A percentile compares a stretch with the other conserved stretches of the same genome.
Evolutionary conservation across 768 basidiomycete genomes (phyloP).

Genomic region (Clitopilus passeckerianus): DNA sequence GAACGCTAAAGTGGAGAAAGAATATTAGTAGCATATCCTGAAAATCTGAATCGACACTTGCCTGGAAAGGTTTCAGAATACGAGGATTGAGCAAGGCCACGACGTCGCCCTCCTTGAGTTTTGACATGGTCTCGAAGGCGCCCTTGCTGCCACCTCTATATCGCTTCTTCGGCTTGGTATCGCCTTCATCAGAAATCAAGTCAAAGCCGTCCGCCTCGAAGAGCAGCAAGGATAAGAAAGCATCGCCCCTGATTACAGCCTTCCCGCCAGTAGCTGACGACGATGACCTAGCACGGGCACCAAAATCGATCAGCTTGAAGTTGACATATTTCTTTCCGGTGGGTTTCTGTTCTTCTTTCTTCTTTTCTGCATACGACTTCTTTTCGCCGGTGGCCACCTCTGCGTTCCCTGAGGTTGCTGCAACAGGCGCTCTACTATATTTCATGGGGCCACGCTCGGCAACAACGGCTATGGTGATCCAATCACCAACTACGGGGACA

Average conservation of each 20-base stretch:
- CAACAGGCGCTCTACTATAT: slow-evolving; percentile 63
- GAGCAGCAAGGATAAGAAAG: slow-evolving; percentile 74
- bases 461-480: slow-evolving; percentile 94
- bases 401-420: slow-evolving; percentile 42
- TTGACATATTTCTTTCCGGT: slow-evolving; percentile 80
- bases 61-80: slow-evolving; percentile 83
- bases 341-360: slow-evolving; percentile 28
- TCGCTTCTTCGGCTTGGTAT: slow-evolving; percentile 48
- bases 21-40: background rate
- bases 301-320: slow-evolving; percentile 81
- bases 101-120: slow-evolving; percentile 85
- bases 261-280: slow-evolving; percentile 53
- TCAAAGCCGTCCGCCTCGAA: slow-evolving; percentile 84
- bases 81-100: slow-evolving; percentile 86
- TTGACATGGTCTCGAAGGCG: slow-evolving; percentile 85
- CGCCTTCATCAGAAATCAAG: slow-evolving; percentile 44
- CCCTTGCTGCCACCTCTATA: slow-evolving; percentile 91
- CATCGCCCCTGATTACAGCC: slow-evolving; percentile 71
- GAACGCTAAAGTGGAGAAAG: slow-evolving; percentile 28
- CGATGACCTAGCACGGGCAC: slow-evolving; percentile 49
- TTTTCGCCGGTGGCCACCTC: slow-evolving; percentile 26
- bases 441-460: slow-evolving; percentile 84
- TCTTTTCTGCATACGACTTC: slow-evolving; percentile 30
- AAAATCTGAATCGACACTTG: slow-evolving; percentile 27
- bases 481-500: slow-evolving; percentile 88